These are phyloP conservation scores for Salix exigua DNA, from an alignment of 345 rosid species.

Conservation along the genomic window DNA sequence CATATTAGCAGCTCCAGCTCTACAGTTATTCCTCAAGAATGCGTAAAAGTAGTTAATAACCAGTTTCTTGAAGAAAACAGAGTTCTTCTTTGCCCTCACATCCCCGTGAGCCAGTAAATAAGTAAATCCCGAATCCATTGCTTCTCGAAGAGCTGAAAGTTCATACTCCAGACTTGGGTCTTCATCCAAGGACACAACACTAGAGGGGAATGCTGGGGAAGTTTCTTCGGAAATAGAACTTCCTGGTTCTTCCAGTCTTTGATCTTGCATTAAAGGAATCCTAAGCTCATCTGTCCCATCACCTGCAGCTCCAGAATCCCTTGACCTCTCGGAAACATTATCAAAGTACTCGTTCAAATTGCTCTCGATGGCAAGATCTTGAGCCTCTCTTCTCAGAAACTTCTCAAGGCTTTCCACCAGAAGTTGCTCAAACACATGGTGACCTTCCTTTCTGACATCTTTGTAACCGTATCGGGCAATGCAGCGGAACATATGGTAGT, in stretches of 20 bases:
- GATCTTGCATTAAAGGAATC: conserved; percentile 56
- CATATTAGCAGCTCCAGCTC: conserved; percentile 74
- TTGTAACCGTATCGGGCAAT: conserved; percentile 91
- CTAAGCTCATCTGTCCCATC: conserved; percentile 48
- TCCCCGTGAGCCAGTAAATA: conserved; percentile 74
- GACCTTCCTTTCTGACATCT: conserved; percentile 83
- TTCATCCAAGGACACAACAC: conserved; percentile 48
- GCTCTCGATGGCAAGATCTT: conserved; percentile 73
- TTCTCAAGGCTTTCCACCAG: conserved; percentile 74
- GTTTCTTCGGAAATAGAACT: conserved; percentile 30
- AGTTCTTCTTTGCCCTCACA: conserved; percentile 80
- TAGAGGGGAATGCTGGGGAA: conserved; percentile 43
- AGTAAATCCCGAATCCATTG: conserved; percentile 78
- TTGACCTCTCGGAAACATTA: conserved; percentile 34
- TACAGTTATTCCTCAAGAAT: conserved; percentile 75
- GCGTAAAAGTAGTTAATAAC: conserved; percentile 88
- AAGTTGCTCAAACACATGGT: conserved; percentile 73
- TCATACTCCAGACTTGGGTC: conserved; percentile 83
- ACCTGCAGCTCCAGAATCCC: conserved; percentile 16
- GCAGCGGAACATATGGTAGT: conserved; percentile 90
- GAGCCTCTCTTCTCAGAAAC: conserved; percentile 73
- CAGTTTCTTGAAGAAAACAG: conserved; percentile 77
- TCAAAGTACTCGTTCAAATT: conserved; percentile 40
- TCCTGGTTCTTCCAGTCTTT: conserved; percentile 26
- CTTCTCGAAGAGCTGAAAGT: conserved; percentile 75